Conservation (phyloP, 2,329 filamentous ascomycete species). For the Sporothrix globosa region DNA sequence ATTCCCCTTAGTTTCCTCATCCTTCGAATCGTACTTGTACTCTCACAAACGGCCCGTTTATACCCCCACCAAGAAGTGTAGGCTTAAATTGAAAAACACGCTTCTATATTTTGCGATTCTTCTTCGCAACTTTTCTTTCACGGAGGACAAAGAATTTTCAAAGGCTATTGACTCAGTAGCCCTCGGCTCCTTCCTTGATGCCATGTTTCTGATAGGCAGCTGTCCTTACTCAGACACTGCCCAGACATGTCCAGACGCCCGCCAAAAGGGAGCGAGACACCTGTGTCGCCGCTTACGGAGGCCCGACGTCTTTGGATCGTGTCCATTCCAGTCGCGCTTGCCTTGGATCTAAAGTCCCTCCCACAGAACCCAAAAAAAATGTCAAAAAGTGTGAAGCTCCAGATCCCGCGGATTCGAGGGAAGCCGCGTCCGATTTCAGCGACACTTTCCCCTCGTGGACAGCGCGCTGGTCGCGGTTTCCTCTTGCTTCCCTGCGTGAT, state of each 20-base stretch:
- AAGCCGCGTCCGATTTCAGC: slow-evolving; percentile 31
- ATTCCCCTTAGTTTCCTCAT: background rate
- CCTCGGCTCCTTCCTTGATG: background rate
- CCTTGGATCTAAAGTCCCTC: background rate
- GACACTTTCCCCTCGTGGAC: slow-evolving; percentile 33
- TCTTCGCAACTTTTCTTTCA: background rate
- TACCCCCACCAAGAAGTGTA: background rate
- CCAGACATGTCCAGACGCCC: background rate
- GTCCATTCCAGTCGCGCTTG: slow-evolving; percentile 21
- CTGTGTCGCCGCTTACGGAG: slow-evolving; percentile 20
- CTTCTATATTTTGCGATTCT: no score
- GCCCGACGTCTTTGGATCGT: background rate
- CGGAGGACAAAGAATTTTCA: background rate
- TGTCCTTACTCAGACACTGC: slow-evolving; percentile 24
- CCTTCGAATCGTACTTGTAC: background rate
- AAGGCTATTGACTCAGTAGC: background rate
- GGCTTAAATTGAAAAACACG: background rate
- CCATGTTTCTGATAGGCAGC: background rate
- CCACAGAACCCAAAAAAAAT: background rate
- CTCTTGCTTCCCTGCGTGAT: slow-evolving; percentile 35
- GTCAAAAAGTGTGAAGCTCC: slow-evolving; percentile 10
- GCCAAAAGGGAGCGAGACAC: slow-evolving; percentile 1
- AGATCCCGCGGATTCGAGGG: slow-evolving; percentile 4
- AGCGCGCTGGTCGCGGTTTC: background rate
- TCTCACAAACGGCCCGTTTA: slow-evolving; percentile 17